Percentiles rank a stretch among this genome's conserved stretches.
Evolutionary conservation across 371 early-diverging fungal genomes (phyloP).

Genomic region (Circinella umbellata): DNA sequence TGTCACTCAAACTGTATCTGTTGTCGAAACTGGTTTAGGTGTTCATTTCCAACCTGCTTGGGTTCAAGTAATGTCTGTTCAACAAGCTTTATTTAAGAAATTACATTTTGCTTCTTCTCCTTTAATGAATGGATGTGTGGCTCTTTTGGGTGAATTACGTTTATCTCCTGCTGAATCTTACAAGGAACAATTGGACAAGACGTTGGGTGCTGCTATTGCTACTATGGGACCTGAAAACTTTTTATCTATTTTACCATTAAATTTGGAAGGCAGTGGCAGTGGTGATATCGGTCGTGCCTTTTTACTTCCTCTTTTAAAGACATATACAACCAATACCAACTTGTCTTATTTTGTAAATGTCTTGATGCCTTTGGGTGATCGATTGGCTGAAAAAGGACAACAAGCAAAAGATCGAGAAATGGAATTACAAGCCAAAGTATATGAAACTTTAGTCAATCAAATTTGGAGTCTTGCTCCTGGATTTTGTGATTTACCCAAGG

Average conservation of each 20-base stretch:
- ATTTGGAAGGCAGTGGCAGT: constrained; percentile 63
- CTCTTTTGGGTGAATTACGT: constrained; percentile 78
- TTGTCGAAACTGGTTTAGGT: constrained; percentile 65
- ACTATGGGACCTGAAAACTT: constrained; percentile 84
- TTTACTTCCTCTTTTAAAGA: constrained; percentile 81
- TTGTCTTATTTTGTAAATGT: constrained; percentile 75
- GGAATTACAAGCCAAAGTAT: constrained; percentile 88
- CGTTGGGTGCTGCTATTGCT: constrained; percentile 80
- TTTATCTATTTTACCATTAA: constrained; percentile 82
- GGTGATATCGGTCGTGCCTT: constrained; percentile 75
- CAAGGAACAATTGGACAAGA: constrained; percentile 85
- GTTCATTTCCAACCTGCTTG: constrained; percentile 84
- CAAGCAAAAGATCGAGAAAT: constrained; percentile 66
- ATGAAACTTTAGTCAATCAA: constrained; percentile 86
- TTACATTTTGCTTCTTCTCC: constrained; percentile 71
- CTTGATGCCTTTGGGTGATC: constrained; percentile 80
- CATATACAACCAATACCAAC: constrained; percentile 78
- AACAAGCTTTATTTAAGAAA: constrained; percentile 77
- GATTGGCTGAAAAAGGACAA: constrained; percentile 69
- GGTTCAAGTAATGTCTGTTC: constrained; percentile 77
- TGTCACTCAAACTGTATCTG: constrained; percentile 55
- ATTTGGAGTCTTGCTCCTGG: constrained; percentile 90
- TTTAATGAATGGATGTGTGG: constrained; percentile 66
- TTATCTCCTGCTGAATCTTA: constrained; percentile 82
- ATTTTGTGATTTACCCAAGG: constrained; percentile 84